Conservation (phyloP, 148 eudicot species). For the Silene uniflora region DNA sequence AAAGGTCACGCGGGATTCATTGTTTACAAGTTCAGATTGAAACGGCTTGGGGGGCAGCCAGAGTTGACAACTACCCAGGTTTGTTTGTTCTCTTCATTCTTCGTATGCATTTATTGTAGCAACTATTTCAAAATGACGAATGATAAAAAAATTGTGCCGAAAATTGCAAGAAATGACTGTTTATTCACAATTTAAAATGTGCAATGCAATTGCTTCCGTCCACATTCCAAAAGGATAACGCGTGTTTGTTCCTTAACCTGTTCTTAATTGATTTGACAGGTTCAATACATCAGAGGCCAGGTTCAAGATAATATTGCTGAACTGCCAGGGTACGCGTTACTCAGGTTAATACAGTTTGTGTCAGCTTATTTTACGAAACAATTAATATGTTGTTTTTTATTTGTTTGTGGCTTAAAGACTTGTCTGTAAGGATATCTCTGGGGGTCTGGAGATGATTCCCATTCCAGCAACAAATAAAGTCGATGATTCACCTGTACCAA, state of each 20-base stretch:
- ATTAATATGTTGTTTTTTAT: slow-evolving; percentile 3
- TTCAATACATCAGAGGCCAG: slow-evolving; percentile 57
- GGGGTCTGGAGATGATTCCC: too few relatives aligned
- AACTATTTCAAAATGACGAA: too few relatives aligned
- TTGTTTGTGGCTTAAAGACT: slow-evolving; percentile 40
- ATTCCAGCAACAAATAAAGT: slow-evolving; percentile 86
- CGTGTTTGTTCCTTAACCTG: background rate
- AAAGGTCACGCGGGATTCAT: slow-evolving; percentile 76
- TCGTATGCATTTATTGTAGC: background rate
- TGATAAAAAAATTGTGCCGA: too few relatives aligned
- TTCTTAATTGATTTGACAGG: slow-evolving; percentile 37
- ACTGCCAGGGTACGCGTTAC: slow-evolving; percentile 54
- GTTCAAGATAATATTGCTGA: slow-evolving; percentile 57
- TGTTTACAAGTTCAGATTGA: slow-evolving; percentile 64
- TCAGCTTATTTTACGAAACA: background rate
- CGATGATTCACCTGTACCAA: slow-evolving; percentile 68
- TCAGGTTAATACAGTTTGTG: background rate
- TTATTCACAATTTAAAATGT: too few relatives aligned
- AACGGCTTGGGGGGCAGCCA: slow-evolving; percentile 76
- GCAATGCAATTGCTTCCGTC: background rate
- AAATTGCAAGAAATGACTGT: too few relatives aligned
- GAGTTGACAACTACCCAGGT: slow-evolving; percentile 71
- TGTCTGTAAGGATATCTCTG: slow-evolving; percentile 73
- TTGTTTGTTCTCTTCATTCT: background rate
- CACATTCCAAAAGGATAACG: background rate